Evolutionary conservation across 805 yeast genomes (phyloP).

Genomic region (Cyberlindnera nakhonratchasimensis): DNA sequence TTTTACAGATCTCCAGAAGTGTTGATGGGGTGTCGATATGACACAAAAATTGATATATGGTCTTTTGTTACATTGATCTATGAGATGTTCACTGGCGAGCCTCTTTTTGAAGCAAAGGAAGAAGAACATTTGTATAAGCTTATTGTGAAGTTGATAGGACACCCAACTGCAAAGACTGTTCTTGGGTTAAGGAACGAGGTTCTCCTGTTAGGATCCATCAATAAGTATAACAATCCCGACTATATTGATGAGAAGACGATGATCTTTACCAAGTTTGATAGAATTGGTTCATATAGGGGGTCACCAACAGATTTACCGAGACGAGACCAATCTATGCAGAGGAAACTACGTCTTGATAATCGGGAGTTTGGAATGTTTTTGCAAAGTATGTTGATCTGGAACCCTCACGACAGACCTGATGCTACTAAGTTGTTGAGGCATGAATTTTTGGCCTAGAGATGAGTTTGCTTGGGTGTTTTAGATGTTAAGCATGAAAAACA

Average conservation of each 20-base stretch:
- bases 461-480: too few relatives aligned
- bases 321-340: conserved; percentile 20
- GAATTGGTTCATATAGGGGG: conserved; percentile 27
- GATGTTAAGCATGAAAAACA: too few relatives aligned
- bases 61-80: conserved; percentile 86
- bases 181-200: conserved; percentile 38
- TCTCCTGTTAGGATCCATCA: conserved; percentile 34
- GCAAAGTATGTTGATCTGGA: conserved; percentile 34
- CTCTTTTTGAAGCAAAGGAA: conserved; percentile 79
- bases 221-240: conserved; percentile 15
- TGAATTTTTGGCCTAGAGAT: conserved; percentile 35
- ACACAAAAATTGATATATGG: conserved; percentile 89
- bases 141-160: conserved; percentile 80
- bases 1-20: conserved; percentile 82
- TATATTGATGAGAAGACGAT: conserved; percentile 29
- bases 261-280: conserved; percentile 36
- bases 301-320: conserved; percentile 8
- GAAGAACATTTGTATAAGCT: conserved; percentile 75
- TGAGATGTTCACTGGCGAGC: conserved; percentile 84
- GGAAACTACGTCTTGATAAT: conserved; percentile 13
- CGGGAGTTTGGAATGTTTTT: conserved; percentile 28
- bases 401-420: conserved; percentile 52
- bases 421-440: conserved; percentile 53
- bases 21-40: conserved; percentile 60
- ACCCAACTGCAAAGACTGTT: conserved; percentile 52